A percentile compares a stretch with the other conserved stretches of the same genome.
These are phyloP conservation scores for Oropetium thomaeum DNA, from an alignment of 176 grass and related monocot species.

Conservation along the genomic window DNA sequence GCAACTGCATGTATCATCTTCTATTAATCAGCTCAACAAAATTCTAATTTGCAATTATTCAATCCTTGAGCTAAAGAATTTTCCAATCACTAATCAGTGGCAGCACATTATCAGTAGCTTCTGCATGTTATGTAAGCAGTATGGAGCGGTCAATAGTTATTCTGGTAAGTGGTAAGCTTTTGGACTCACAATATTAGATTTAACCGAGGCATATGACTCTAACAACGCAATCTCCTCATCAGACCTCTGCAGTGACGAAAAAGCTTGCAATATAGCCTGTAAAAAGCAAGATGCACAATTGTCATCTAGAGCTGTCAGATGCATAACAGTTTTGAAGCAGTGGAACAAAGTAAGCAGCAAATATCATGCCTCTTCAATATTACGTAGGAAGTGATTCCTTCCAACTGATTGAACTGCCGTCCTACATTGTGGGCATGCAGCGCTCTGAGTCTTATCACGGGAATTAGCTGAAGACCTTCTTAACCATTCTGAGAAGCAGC, in stretches of 20 bases:
- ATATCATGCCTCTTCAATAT: constrained; percentile 78
- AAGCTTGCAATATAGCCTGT: constrained; percentile 82
- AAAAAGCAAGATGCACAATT: constrained; percentile 34
- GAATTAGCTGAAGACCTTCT: constrained; percentile 70
- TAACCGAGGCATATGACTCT: constrained; percentile 81
- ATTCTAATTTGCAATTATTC: background rate
- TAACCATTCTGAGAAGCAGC: constrained; percentile 98
- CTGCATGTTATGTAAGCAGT: constrained; percentile 12
- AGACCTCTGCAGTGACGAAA: constrained; percentile 72
- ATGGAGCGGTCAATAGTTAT: background rate
- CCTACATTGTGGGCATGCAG: constrained; percentile 86
- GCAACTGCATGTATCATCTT: background rate
- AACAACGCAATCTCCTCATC: constrained; percentile 85
- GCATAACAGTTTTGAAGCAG: constrained; percentile 12
- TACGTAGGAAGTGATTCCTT: constrained; percentile 91
- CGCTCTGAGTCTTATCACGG: constrained; percentile 49
- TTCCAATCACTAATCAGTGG: background rate
- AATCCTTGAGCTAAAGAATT: background rate
- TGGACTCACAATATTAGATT: constrained; percentile 77
- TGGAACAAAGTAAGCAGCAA: constrained; percentile 5
- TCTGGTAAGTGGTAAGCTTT: constrained; percentile 21
- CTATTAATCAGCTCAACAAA: constrained; percentile 16
- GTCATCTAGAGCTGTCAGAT: constrained; percentile 5
- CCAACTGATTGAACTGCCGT: constrained; percentile 78
- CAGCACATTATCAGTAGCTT: background rate